phyloP scores from a whole-genome alignment of 2,329 filamentous ascomycete genomes.

The Eutypella sp. region DNA sequence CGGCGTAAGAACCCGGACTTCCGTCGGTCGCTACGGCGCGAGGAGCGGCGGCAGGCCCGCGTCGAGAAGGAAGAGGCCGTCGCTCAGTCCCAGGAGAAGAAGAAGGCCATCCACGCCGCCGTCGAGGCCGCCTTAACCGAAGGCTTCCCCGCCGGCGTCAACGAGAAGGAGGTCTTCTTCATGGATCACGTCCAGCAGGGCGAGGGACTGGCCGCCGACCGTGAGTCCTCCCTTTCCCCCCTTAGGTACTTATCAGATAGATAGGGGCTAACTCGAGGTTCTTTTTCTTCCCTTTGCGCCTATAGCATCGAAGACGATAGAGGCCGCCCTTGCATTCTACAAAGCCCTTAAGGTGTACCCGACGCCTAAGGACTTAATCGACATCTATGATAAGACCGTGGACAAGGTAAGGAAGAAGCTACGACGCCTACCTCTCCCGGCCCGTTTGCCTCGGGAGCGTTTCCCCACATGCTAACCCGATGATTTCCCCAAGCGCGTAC shows the following conservation, averaged over 20 bases:
- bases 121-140: constrained; percentile 83
- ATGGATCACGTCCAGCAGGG: constrained; percentile 91
- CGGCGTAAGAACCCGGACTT: constrained; percentile 61
- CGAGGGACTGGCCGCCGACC: constrained; percentile 76
- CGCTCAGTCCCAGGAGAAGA: constrained; percentile 59
- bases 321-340: constrained; percentile 94
- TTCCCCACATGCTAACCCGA: not conserved
- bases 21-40: constrained; percentile 64
- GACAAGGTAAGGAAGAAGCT: constrained; percentile 75
- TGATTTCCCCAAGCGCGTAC: constrained; percentile 59
- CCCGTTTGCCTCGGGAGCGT: too few species aligned
- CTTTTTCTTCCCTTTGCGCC: too few species aligned
- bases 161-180: constrained; percentile 94
- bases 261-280: constrained; percentile 9
- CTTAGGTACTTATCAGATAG: not conserved
- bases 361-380: constrained; percentile 84
- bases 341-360: constrained; percentile 98
- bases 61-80: constrained; percentile 69
- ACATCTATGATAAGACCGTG: constrained; percentile 97
- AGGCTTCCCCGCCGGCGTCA: constrained; percentile 83
- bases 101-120: constrained; percentile 66
- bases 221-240: constrained; percentile 46
- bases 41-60: constrained; percentile 68
- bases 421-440: not conserved
- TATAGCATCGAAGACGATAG: constrained; percentile 62